Conservation (phyloP, 1,284 basidiomycete genomes). For the Cryptococcus hybrid region DNA sequence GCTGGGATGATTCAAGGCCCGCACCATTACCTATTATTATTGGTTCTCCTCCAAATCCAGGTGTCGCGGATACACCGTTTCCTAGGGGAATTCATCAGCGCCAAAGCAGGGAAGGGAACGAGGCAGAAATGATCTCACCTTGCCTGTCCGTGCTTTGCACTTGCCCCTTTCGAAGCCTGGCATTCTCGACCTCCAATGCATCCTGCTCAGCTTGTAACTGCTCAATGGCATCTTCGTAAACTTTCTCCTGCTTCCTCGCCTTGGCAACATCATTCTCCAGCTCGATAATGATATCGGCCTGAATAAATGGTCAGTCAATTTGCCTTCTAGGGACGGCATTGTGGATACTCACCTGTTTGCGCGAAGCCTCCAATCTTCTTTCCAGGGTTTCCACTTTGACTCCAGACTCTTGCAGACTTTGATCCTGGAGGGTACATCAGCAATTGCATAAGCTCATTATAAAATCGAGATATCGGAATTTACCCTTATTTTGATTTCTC, state of each 20-base stretch:
- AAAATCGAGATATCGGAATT: conserved; percentile 5
- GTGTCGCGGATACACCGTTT: conserved; percentile 6
- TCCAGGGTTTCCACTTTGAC: conserved; percentile 96
- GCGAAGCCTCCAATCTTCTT: conserved; percentile 81
- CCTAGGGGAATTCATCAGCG: background rate
- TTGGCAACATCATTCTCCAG: conserved; percentile 78
- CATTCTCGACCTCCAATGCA: conserved; percentile 79
- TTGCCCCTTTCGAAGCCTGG: conserved; percentile 68
- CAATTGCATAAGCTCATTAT: background rate
- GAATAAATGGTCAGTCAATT: too few relatives aligned
- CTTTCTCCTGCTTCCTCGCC: conserved; percentile 78
- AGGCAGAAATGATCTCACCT: conserved; percentile 51
- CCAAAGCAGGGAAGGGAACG: too few relatives aligned
- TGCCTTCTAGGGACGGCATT: conserved; percentile 25
- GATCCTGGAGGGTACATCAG: conserved; percentile 60
- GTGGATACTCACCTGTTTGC: conserved; percentile 60
- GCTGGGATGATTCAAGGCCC: conserved; percentile 76
- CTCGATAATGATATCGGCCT: conserved; percentile 71
- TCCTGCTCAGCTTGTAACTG: conserved; percentile 88
- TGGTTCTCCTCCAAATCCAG: conserved; percentile 8
- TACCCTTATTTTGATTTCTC: conserved; percentile 67
- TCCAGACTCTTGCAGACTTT: conserved; percentile 78
- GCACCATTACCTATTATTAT: conserved; percentile 61
- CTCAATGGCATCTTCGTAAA: conserved; percentile 90
- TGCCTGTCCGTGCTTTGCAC: conserved; percentile 61